phyloP scores from a whole-genome alignment of 2,329 filamentous ascomycete species.

The Phialemoniopsis sp. region DNA sequence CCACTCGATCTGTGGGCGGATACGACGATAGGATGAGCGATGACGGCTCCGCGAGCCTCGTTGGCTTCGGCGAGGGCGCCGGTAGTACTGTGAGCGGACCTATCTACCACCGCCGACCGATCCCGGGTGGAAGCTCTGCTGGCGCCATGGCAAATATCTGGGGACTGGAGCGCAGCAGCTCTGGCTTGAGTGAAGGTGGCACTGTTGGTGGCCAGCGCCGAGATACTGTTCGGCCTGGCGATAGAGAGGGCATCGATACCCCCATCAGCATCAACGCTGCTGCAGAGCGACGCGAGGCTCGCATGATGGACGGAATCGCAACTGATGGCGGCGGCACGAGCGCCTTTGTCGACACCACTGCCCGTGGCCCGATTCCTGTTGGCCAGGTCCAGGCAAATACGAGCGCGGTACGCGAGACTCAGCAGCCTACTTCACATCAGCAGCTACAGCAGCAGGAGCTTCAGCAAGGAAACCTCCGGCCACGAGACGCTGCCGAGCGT shows the following conservation, averaged over 20 bases:
- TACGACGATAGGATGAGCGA: conserved; percentile 77
- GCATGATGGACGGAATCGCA: conserved; percentile 64
- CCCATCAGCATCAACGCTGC: conserved; percentile 40
- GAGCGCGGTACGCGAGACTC: conserved; percentile 30
- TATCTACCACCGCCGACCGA: conserved; percentile 54
- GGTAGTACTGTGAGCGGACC: conserved; percentile 80
- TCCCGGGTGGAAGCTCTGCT: conserved; percentile 31
- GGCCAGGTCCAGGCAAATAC: conserved; percentile 29
- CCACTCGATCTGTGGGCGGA: conserved; percentile 41
- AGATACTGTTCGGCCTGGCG: conserved; percentile 19
- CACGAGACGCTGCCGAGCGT: conserved; percentile 57
- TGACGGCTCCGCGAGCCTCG: conserved; percentile 76
- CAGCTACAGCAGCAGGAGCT: conserved; percentile 18
- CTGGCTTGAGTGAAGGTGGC: conserved; percentile 42
- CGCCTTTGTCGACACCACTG: conserved; percentile 61
- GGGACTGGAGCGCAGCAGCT: conserved; percentile 46
- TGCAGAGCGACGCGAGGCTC: conserved; percentile 54
- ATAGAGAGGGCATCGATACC: conserved; percentile 27
- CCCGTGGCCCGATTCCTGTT: conserved; percentile 49
- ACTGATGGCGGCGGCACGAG: conserved; percentile 50
- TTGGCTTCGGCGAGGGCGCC: conserved; percentile 90
- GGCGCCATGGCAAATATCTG: conserved; percentile 26
- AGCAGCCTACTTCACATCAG: conserved; percentile 21
- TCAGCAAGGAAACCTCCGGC: conserved; percentile 17
- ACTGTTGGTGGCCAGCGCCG: conserved; percentile 17